A percentile compares a stretch with the other conserved stretches of the same genome.
These are phyloP conservation scores for Urtica urens DNA, from an alignment of 306 rosid species.

Conservation along the genomic window DNA sequence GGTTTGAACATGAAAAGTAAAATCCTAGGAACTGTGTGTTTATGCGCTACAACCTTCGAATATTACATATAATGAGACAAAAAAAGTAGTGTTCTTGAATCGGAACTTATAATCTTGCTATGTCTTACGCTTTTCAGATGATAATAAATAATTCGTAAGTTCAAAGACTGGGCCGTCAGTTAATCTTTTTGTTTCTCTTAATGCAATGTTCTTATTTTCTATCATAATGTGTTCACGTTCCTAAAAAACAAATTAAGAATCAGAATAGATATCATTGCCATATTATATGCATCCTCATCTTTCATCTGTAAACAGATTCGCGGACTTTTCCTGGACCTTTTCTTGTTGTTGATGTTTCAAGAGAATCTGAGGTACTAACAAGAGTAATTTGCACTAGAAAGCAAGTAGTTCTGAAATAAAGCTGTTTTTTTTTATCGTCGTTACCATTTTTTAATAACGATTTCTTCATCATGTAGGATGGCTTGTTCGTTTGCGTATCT, in stretches of 20 bases:
- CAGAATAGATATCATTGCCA: constrained; percentile 6
- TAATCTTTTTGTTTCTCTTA: no score
- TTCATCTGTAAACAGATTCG: constrained; percentile 49
- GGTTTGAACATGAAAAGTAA: no score
- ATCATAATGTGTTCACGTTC: no score
- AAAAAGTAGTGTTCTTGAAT: no score
- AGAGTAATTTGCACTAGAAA: constrained; percentile 11
- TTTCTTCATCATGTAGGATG: constrained; percentile 37
- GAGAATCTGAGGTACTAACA: constrained; percentile 60
- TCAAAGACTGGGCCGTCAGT: no score
- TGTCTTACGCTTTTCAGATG: no score
- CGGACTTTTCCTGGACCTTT: constrained; percentile 72
- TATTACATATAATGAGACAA: no score
- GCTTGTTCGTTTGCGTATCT: constrained; percentile 56
- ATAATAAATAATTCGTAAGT: no score
- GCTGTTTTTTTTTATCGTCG: background rate
- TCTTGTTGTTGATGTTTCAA: constrained; percentile 54
- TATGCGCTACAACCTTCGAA: no score
- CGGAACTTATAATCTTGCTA: no score
- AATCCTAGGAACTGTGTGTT: no score
- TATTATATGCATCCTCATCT: constrained; percentile 13
- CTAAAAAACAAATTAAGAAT: constrained; percentile 54
- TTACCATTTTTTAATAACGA: background rate
- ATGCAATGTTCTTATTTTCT: no score
- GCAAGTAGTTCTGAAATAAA: constrained; percentile 4